Evolutionary conservation across 1,284 basidiomycete genomes (phyloP).

Genomic region (Peniophora sp.): DNA sequence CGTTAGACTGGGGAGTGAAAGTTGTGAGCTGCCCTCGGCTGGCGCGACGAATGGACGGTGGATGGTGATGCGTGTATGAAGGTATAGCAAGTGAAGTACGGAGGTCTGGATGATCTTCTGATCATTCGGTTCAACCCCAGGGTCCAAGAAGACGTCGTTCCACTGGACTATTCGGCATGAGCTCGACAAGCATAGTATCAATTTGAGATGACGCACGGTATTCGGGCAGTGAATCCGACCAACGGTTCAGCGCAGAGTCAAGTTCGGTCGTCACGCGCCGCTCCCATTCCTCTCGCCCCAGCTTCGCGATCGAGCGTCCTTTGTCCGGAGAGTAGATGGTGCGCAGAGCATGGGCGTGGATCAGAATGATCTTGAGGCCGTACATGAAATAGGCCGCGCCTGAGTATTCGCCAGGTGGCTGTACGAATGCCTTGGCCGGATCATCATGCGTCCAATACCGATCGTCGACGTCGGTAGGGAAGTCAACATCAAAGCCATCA

Average conservation of each 20-base stretch:
- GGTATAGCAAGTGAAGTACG: conserved; percentile 57
- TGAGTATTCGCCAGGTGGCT: conserved; percentile 59
- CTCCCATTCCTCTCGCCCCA: conserved; percentile 45
- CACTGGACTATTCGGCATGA: conserved; percentile 35
- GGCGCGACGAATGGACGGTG: conserved; percentile 80
- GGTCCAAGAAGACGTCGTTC: conserved; percentile 63
- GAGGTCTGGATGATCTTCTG: conserved; percentile 69
- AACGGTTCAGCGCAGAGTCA: conserved; percentile 63
- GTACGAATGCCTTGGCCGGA: conserved; percentile 43
- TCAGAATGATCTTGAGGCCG: conserved; percentile 61
- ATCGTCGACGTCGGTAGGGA: conserved; percentile 79
- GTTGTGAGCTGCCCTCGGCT: conserved; percentile 43
- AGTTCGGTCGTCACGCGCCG: conserved; percentile 62
- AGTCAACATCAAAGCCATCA: conserved; percentile 70
- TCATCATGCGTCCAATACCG: conserved; percentile 67
- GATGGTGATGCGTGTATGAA: conserved; percentile 69
- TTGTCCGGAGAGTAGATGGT: conserved; percentile 73
- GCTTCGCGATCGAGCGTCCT: conserved; percentile 41
- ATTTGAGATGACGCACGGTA: conserved; percentile 25
- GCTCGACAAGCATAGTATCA: no score
- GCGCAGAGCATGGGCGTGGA: conserved; percentile 62
- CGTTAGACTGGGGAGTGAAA: conserved; percentile 66
- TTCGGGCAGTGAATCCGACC: conserved; percentile 63
- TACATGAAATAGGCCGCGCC: conserved; percentile 57
- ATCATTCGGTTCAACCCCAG: no score